Evolutionary conservation across 257 asterid species (phyloP), one percentile per base, ranked within the genome.

Genomic region (Knoxia roxburghii): DNA sequence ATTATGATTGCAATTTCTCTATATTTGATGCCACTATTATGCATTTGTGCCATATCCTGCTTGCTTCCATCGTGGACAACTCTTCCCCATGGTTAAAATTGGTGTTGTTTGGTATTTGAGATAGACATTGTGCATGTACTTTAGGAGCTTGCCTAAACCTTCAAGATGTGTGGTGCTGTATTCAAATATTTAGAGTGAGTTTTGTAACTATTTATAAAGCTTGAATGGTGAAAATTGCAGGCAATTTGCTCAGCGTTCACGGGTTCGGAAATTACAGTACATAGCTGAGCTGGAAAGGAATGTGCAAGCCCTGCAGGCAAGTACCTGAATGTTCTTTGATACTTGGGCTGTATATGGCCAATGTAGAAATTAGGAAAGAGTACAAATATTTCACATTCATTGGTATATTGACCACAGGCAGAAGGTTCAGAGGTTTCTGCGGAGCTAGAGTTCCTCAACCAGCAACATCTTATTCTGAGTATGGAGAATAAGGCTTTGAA

Each of bases 191-290:
- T 29, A 27, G 6, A 23, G 7, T 12, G 5, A 11, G 61, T 54
- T 56, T 54, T 13, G 4, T 29, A 30, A 35, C 43, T 30, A 20
- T 68, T 18, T 29, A 12, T 7, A 29, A 26, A 18, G 30, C 18
- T 12, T 24, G 15, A 58, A 60, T 77, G 23, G 49, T 53, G 26
- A 60, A 63, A 70, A 48, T 71, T 79, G 75, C 90, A 93, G 99
- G 90, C 97, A 88, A 78, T 93, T 84, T 73, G 97, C 99, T 80
- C 99, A 90, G 79, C 97, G 99, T 43, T 93, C 97, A 15, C 88
- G 99, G 69, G 97, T 93, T 35, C 82, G 97, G 72, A 93, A 90
- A 83, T 91, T 88, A 74, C 98, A 93, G 64, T 88, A 93, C 79
- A 93, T 93, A 62, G 96, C 97, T 64, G 96, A 90, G 76, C 96